phyloP scores from a whole-genome alignment of 805 yeast genomes.

The Wickerhamomyces queroliae region DNA sequence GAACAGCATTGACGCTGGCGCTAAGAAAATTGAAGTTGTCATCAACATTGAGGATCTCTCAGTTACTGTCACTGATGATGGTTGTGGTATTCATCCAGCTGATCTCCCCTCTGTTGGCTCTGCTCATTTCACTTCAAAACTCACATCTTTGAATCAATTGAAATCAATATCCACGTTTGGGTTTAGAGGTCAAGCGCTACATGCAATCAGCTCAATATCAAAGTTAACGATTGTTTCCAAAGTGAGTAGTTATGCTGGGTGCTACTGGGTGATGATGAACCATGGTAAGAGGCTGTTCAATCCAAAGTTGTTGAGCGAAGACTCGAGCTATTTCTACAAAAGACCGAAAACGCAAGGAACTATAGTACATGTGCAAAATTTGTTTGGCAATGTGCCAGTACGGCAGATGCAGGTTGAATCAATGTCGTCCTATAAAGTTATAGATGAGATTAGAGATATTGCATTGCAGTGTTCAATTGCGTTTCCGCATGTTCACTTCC shows the following conservation, averaged over 20 bases:
- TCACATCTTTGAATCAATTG: constrained; percentile 31
- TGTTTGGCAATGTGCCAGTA: constrained; percentile 41
- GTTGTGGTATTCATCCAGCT: constrained; percentile 48
- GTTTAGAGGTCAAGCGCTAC: constrained; percentile 65
- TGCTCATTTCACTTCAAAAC: constrained; percentile 50
- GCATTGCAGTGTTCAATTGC: constrained; percentile 26
- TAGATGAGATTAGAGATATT: constrained; percentile 24
- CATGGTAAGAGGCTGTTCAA: constrained; percentile 7
- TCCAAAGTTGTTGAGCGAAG: background rate
- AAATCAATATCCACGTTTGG: constrained; percentile 41
- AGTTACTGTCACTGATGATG: constrained; percentile 53
- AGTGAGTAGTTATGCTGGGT: constrained; percentile 18
- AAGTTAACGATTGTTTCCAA: constrained; percentile 40
- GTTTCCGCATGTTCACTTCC: constrained; percentile 19
- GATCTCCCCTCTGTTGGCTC: constrained; percentile 42
- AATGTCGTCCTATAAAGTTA: constrained; percentile 16
- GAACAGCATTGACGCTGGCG: constrained; percentile 47
- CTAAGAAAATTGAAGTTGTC: constrained; percentile 29
- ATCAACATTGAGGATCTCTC: constrained; percentile 28
- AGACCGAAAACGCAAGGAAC: constrained; percentile 30
- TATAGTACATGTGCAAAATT: constrained; percentile 26
- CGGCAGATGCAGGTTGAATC: constrained; percentile 26
- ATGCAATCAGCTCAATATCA: constrained; percentile 40
- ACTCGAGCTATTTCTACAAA: background rate
- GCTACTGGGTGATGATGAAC: constrained; percentile 12